phyloP scores from a whole-genome alignment of 805 yeast species.

The Schwanniomyces sp. region DNA sequence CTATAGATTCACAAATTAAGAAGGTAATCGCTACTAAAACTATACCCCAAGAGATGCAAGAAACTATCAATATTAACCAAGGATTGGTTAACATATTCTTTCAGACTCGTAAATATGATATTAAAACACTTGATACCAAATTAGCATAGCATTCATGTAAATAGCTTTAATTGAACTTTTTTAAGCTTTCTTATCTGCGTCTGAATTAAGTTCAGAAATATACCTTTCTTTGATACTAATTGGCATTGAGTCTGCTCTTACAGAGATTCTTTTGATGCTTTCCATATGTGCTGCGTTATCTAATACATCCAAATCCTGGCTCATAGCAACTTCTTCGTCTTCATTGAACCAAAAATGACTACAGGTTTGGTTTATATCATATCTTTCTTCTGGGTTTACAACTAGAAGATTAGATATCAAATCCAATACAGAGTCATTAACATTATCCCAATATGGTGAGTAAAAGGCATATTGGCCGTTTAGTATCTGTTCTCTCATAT shows the following conservation, averaged over 20 bases:
- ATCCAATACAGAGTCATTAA: constrained; percentile 64
- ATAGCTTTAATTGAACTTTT: constrained; percentile 6
- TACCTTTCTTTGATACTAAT: constrained; percentile 24
- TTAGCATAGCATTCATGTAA: constrained; percentile 2
- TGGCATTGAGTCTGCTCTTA: constrained; percentile 27
- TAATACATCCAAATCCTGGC: background rate
- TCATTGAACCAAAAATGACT: constrained; percentile 46
- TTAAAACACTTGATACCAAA: constrained; percentile 3
- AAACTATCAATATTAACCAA: constrained; percentile 16
- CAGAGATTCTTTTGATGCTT: constrained; percentile 13
- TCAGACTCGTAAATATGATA: constrained; percentile 12
- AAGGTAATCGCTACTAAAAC: constrained; percentile 5
- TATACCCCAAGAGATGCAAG: constrained; percentile 16
- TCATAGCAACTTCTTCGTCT: constrained; percentile 4
- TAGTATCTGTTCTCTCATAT: constrained; percentile 71
- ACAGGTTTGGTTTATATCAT: constrained; percentile 37
- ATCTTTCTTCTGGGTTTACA: constrained; percentile 48
- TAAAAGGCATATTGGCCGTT: constrained; percentile 70
- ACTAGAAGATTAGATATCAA: constrained; percentile 61
- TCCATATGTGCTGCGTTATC: background rate
- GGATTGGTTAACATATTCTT: constrained; percentile 19
- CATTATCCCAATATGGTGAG: constrained; percentile 77
- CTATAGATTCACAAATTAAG: constrained; percentile 14
- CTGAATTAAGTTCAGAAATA: constrained; percentile 19
- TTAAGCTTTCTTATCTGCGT: constrained; percentile 5